Evolutionary conservation across 768 basidiomycete species (phyloP).

Genomic region (Tephrocybe sp.): DNA sequence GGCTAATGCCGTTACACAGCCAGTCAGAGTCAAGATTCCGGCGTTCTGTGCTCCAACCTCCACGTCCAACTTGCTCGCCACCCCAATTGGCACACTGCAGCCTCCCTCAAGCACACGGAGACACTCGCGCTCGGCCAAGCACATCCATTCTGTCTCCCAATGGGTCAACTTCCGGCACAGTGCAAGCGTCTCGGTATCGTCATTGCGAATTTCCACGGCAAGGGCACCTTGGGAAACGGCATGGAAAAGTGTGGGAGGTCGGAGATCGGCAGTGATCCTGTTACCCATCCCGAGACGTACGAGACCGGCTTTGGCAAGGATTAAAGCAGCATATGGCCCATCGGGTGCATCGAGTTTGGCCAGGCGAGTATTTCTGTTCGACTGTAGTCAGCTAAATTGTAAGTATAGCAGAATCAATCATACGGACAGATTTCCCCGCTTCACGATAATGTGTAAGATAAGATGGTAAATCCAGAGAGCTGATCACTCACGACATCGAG

Average conservation of each 20-base stretch:
- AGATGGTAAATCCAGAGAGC: neutral
- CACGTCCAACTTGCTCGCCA: slow-evolving; percentile 50
- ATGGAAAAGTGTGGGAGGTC: slow-evolving; percentile 74
- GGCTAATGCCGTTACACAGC: slow-evolving; percentile 82
- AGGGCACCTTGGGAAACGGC: slow-evolving; percentile 97
- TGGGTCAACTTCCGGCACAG: slow-evolving; percentile 73
- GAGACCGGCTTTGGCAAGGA: slow-evolving; percentile 93
- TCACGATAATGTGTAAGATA: slow-evolving; percentile 1
- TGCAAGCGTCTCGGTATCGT: slow-evolving; percentile 59
- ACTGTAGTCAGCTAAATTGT: slow-evolving; percentile 9
- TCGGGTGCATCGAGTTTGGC: slow-evolving; percentile 85
- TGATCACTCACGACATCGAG: slow-evolving; percentile 77
- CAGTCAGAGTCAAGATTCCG: slow-evolving; percentile 61
- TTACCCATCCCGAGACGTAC: slow-evolving; percentile 73
- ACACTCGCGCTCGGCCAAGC: slow-evolving; percentile 84
- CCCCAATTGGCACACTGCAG: slow-evolving; percentile 95
- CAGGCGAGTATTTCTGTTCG: slow-evolving; percentile 79
- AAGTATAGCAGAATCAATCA: slow-evolving; percentile 3
- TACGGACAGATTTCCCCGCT: slow-evolving; percentile 88
- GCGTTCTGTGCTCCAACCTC: slow-evolving; percentile 24
- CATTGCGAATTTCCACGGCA: slow-evolving; percentile 77
- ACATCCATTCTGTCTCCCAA: slow-evolving; percentile 73
- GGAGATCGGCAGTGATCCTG: slow-evolving; percentile 75
- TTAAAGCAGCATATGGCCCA: slow-evolving; percentile 80
- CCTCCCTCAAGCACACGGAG: slow-evolving; percentile 93